Base-by-base conservation (phyloP, 768 basidiomycete genomes). In the Amanita inopinata region DNA sequence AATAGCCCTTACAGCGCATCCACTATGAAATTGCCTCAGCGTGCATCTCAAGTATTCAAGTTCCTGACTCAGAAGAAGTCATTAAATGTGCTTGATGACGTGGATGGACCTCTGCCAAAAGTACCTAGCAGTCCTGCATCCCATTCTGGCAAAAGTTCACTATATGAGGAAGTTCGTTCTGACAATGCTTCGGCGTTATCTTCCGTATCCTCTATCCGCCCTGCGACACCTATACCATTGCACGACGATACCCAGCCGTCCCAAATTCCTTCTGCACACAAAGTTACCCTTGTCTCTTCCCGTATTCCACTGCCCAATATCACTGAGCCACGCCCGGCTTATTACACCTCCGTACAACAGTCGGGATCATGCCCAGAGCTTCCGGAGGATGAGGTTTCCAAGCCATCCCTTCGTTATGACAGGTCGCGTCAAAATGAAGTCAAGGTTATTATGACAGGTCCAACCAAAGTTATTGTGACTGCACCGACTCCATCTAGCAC, bases 21-120 rank as follows among this genome's bases (percentile, higher is more conserved):
- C 18, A 64, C 69, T 30, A 65, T 72, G 3, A 63, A 60, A 43
- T 78, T 76, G 18, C 75, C 80, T 10, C 76, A 74, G 49, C 71
- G 81, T 23, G 85, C 85, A 15, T 80, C 84, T 2, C 78, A 86
- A 49, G 70, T 88, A 14, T 88, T 88, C 46, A 74, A 68, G 3
- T 88, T 88, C 59, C 60, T 88, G 37, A 74, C 74, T 48, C 72
- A 62, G 57, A 66, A 64, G 51, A 63, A 62, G 45, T 60, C 57
- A 40, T 61, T 61, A 27, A 55, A 56, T 31, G 46, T 46, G 3
- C 43, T 54, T 11, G 54, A 60, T 36, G 59, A 65, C 5, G 45
- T 66, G 31, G 66, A 70, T 33, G 53, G 61, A 17, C 57, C 62
- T 4, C 60, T 69, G 14, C 64, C 69, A 2, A 59, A 68, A 20